Percentiles rank a stretch among this genome's conserved stretches.
These are phyloP conservation scores for Mucor sp. DNA, from an alignment of 371 early-diverging fungal genomes.

Conservation along the genomic window DNA sequence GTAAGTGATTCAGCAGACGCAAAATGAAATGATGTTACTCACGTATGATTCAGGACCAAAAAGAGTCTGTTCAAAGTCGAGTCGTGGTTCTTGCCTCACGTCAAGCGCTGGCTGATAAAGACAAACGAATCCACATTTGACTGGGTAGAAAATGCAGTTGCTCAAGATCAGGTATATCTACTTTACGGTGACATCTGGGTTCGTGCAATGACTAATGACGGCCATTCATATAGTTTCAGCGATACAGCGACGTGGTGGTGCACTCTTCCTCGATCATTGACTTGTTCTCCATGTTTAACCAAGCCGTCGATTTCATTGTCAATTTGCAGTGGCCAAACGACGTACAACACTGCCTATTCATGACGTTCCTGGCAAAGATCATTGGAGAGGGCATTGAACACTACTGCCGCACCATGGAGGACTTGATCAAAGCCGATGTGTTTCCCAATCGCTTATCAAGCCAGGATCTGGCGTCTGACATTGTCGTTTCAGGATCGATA, in stretches of 20 bases:
- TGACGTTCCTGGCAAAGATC: constrained; percentile 61
- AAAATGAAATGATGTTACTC: not conserved
- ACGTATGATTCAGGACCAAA: constrained; percentile 16
- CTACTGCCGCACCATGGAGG: constrained; percentile 34
- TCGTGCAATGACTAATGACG: not conserved
- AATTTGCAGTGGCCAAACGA: constrained; percentile 71
- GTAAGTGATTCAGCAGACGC: constrained; percentile 8
- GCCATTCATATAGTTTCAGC: constrained; percentile 38
- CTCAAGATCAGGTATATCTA: constrained; percentile 56
- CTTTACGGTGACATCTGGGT: constrained; percentile 10
- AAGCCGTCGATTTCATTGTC: constrained; percentile 59
- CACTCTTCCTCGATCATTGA: constrained; percentile 77
- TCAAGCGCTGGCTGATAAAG: constrained; percentile 50
- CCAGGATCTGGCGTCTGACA: not conserved
- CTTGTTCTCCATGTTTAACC: constrained; percentile 41
- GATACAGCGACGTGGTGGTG: constrained; percentile 48
- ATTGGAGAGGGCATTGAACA: constrained; percentile 38
- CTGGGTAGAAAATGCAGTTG: constrained; percentile 55
- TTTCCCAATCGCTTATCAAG: not conserved
- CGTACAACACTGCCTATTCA: constrained; percentile 59
- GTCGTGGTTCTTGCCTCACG: constrained; percentile 58
- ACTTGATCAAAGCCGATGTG: constrained; percentile 22
- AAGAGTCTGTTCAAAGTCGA: constrained; percentile 48
- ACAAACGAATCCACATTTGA: constrained; percentile 44
- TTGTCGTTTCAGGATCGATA: not conserved